phyloP scores from a whole-genome alignment of 768 basidiomycete genomes.

The Boletellus emodensis region DNA sequence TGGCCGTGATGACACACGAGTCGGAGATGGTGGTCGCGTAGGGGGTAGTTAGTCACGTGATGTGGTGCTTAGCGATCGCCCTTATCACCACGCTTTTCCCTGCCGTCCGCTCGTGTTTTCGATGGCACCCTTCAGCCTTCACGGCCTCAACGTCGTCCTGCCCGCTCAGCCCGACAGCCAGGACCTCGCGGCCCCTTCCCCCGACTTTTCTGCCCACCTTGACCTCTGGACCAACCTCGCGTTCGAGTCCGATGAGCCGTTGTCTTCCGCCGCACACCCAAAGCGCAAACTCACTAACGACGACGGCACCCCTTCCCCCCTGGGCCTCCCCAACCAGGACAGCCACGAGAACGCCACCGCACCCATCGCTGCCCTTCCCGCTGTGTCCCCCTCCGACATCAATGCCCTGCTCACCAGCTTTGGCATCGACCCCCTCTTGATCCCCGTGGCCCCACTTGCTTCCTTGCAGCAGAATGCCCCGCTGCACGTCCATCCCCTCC shows the following conservation, averaged over 20 bases:
- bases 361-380: conserved; percentile 18
- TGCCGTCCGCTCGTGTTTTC: neutral
- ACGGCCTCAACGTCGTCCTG: conserved; percentile 79
- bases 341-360: conserved; percentile 55
- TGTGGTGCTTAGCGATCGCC: conserved; percentile 1
- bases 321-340: conserved; percentile 41
- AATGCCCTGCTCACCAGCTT: conserved; percentile 35
- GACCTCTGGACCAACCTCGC: conserved; percentile 81
- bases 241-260: conserved; percentile 72
- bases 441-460: conserved; percentile 24
- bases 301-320: conserved; percentile 20
- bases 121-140: conserved; percentile 63
- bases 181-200: conserved; percentile 59
- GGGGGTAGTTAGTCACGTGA: conserved; percentile 6
- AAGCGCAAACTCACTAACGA: conserved; percentile 40
- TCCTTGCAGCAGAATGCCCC: conserved; percentile 27
- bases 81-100: conserved; percentile 9
- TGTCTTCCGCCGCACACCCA: conserved; percentile 32
- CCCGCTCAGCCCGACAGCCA: conserved; percentile 44
- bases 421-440: conserved; percentile 42
- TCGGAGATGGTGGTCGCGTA: conserved; percentile 51
- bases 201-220: conserved; percentile 73
- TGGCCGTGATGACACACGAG: conserved; percentile 81
- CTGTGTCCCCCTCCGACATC: conserved; percentile 42
- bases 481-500: conserved; percentile 27